These are phyloP conservation scores for Lophium mytilinum DNA, from an alignment of 495 filamentous ascomycete species.

Conservation along the genomic window DNA sequence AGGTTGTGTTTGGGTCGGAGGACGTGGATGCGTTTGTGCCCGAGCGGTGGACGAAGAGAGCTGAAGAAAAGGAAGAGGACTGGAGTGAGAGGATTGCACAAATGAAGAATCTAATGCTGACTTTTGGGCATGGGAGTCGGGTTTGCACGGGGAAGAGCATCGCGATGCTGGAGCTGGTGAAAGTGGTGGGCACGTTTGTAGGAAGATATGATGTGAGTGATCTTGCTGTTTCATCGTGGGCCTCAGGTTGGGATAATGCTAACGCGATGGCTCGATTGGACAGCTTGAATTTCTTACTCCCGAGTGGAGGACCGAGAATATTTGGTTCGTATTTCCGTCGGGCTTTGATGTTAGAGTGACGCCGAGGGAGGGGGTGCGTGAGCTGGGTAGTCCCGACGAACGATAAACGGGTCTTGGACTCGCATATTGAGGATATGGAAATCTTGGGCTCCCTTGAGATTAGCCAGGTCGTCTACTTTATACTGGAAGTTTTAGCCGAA, in stretches of 20 bases:
- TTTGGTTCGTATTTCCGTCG: background rate
- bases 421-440: too few relatives aligned
- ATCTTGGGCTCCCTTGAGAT: too few relatives aligned
- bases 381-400: too few relatives aligned
- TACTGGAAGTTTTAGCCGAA: too few relatives aligned
- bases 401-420: too few relatives aligned
- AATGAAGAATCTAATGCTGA: constrained; percentile 4
- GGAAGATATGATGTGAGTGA: constrained; percentile 14
- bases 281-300: background rate
- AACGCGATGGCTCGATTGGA: background rate
- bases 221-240: background rate
- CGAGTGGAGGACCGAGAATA: background rate
- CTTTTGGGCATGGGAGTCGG: constrained; percentile 8
- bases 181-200: constrained; percentile 11
- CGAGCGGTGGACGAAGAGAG: constrained; percentile 14
- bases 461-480: too few relatives aligned
- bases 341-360: background rate
- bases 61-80: background rate
- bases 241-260: background rate
- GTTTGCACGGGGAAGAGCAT: constrained; percentile 7
- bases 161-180: constrained; percentile 9
- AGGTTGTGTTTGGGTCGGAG: constrained; percentile 7
- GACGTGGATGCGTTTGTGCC: constrained; percentile 11
- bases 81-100: background rate
- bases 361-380: background rate